These are phyloP conservation scores for Flueggea neowawraea DNA, from an alignment of 441 rosid species.

Conservation along the genomic window DNA sequence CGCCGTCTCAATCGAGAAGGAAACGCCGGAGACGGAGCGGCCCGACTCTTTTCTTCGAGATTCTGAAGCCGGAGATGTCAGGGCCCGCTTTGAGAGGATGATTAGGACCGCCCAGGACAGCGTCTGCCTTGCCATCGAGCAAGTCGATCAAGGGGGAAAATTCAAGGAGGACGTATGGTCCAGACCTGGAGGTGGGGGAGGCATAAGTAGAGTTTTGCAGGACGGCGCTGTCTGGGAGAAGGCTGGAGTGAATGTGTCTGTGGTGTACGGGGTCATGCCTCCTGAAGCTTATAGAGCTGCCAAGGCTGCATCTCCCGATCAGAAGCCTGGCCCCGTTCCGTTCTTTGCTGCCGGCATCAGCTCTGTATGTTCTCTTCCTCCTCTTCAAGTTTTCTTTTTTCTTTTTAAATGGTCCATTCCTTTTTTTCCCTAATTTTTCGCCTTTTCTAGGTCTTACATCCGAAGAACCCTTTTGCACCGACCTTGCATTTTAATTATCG, in stretches of 20 bases:
- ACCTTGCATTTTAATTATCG: constrained; percentile 96
- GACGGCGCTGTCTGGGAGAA: constrained; percentile 94
- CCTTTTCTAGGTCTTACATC: constrained; percentile 76
- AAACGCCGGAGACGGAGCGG: constrained; percentile 62
- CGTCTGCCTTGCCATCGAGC: constrained; percentile 73
- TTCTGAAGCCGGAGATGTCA: constrained; percentile 45
- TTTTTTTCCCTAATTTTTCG: not conserved
- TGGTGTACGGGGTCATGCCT: constrained; percentile 95
- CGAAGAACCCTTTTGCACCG: constrained; percentile 97
- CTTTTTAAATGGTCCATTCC: not conserved
- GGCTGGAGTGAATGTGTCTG: constrained; percentile 97
- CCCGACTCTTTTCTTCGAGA: constrained; percentile 78
- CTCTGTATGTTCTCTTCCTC: constrained; percentile 46
- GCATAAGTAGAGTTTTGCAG: constrained; percentile 89
- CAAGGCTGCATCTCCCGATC: constrained; percentile 60
- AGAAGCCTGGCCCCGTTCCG: constrained; percentile 82
- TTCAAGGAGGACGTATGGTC: constrained; percentile 99
- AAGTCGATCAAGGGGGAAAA: constrained; percentile 50
- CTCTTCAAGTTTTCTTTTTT: not conserved
- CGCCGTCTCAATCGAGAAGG: constrained; percentile 84
- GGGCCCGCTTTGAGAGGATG: constrained; percentile 89
- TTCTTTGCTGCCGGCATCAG: constrained; percentile 98
- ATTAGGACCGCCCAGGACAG: constrained; percentile 76
- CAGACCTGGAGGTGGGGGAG: constrained; percentile 96
- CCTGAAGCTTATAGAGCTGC: constrained; percentile 99